Base-by-base conservation (phyloP, 345 rosid species). In the Boechera stricta region DNA sequence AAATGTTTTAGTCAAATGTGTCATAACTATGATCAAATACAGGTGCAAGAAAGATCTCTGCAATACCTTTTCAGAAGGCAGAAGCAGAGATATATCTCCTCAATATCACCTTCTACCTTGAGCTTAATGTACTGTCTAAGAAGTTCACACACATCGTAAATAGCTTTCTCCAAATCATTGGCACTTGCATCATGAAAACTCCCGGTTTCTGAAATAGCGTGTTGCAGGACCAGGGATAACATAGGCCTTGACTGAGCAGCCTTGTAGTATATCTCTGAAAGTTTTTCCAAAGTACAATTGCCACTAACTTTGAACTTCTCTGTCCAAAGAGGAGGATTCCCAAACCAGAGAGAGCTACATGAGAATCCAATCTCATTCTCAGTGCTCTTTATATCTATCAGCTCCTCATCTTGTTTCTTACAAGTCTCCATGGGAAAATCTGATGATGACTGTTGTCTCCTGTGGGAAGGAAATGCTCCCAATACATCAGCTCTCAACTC, bases 301-400 rank as follows among this genome's bases (percentile, higher is more conserved):
- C 84, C 87, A 83, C 92, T 88, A 77, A 24, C 69, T 87, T 73
- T 85, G 78, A 90, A 94, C 60, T 81, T 82, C 47, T 86, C 85
- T 73, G 85, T 84, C 98, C 97, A 94, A 7, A 5, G 51, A 39
- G 97, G 98, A 65, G 98, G 98, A 83, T 79, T 80, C 67, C 95
- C 98, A 67, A 59, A 73, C 93, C 93, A 90, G 66, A 88, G 86
- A 84, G 82, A 68, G 51, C 63, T 74, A 51, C 52, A 13, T 49
- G 69, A 59, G 63, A 65, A 57, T 41, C 35, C 82, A 72, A 10
- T 70, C 65, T 76, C 80, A 72, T 84, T 79, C 78, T 80, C 88
- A 36, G 83, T n/a, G 32, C 67, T 39, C 63, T 67, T 71, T 8
- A n/a, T 45, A 72, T 51, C 78, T 70, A 62, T 18, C 47, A 69